Base-by-base conservation (phyloP, 2,329 filamentous ascomycete species). In the Ophiosphaerella herpotricha region DNA sequence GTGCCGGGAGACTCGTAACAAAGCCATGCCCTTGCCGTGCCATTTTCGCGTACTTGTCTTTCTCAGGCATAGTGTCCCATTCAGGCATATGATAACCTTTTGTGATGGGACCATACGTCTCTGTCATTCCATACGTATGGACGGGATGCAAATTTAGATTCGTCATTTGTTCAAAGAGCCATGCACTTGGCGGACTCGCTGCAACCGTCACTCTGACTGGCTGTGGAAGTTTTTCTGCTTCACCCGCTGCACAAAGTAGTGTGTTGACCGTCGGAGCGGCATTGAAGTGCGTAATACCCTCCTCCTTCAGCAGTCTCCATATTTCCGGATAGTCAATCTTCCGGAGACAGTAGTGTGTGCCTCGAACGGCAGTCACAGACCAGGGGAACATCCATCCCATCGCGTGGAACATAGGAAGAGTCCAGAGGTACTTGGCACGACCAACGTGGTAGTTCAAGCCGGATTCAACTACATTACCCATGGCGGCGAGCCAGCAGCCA, bases 231-330 rank as follows among this genome's bases (percentile, higher is more conserved):
- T 75, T 82, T 59, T 82, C 83, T 2, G 94, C 93, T 71, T 91
- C 87, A 35, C 86, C 81, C 3, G 89, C 83, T 11, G 88, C 88
- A 68, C 94, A 96, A 2, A 99, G 83, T 1, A 97, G 77, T 0
- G 93, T 99, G 72, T 97, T 97, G 44, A 99, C 94, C 0, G 94
- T 99, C 0, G 94, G 94, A 0, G 93, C 94, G 1, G 93, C 93
- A 67, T 93, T 96, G 77, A 95, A 97, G 74, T 99, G 94, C 0
- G 91, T 97, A 57, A 99, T 88, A 6, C 84, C 80, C 73, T 97
- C 90, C 44, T 91, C 83, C 66, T 91, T 95, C 31, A 99, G 77
- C 4, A 99, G 77, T 41, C 83, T 83, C 94, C 94, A 99, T 52
- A 99, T 96, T 50, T 93, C 80, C 0, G 90, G 85, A 69, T 99